Conservation (phyloP, 2,329 filamentous ascomycete genomes). For the Botryotinia narcissicola region DNA sequence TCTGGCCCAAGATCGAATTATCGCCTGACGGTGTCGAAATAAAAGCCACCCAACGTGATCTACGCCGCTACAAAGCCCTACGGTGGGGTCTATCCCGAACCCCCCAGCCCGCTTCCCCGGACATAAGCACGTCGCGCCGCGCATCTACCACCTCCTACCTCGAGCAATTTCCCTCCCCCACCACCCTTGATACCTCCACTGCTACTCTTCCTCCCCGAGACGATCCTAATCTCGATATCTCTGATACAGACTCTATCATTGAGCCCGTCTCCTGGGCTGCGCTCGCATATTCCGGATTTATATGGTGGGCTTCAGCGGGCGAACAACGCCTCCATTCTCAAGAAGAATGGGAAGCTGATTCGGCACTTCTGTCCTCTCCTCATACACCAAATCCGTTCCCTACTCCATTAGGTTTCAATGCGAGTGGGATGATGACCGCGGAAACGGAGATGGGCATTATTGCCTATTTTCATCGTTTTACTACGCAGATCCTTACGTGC, state of each 20-base stretch:
- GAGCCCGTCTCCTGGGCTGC: slow-evolving; percentile 68
- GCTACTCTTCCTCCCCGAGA: slow-evolving; percentile 36
- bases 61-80: slow-evolving; percentile 73
- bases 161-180: slow-evolving; percentile 26
- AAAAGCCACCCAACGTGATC: slow-evolving; percentile 86
- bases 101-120: slow-evolving; percentile 26
- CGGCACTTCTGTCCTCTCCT: slow-evolving; percentile 48
- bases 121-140: slow-evolving; percentile 18
- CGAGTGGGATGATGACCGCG: slow-evolving; percentile 28
- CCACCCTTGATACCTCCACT: slow-evolving; percentile 27
- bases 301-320: slow-evolving; percentile 87
- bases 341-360: slow-evolving; percentile 57
- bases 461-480: slow-evolving; percentile 78
- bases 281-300: slow-evolving; percentile 77
- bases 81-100: slow-evolving; percentile 57
- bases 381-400: slow-evolving; percentile 13
- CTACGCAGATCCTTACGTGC: slow-evolving; percentile 60
- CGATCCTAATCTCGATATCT: slow-evolving; percentile 46
- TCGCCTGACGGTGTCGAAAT: slow-evolving; percentile 59
- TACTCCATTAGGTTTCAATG: slow-evolving; percentile 41
- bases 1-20: slow-evolving; percentile 75
- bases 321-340: slow-evolving; percentile 64
- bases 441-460: slow-evolving; percentile 67
- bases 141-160: slow-evolving; percentile 21
- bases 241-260: slow-evolving; percentile 52